Evolutionary conservation across 305 asterid species (phyloP).

Genomic region (Rubia peregrina): DNA sequence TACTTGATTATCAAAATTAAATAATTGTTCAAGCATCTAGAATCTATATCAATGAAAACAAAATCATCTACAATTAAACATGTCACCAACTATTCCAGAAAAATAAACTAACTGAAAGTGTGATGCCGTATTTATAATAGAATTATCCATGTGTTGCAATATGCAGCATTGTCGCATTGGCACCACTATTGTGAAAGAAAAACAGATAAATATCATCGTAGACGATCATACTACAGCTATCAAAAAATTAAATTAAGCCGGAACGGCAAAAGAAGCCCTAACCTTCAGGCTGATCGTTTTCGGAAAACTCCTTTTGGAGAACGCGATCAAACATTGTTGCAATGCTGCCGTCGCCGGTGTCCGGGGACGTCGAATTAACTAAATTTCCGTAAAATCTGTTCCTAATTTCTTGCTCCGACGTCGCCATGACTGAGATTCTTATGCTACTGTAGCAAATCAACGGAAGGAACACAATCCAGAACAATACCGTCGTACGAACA

Average conservation of each 20-base stretch:
- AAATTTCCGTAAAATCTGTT: constrained; percentile 78
- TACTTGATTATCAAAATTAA: neutral
- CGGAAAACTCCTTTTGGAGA: constrained; percentile 81
- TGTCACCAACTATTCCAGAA: neutral
- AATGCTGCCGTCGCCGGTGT: constrained; percentile 56
- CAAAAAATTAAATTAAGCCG: neutral
- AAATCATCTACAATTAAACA: neutral
- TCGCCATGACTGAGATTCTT: constrained; percentile 32
- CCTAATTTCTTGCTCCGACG: constrained; percentile 74
- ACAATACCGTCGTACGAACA: constrained; percentile 22
- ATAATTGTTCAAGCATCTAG: neutral
- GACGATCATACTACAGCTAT: neutral
- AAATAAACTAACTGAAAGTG: neutral
- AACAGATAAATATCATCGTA: no score
- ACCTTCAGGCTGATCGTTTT: constrained; percentile 87
- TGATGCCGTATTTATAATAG: neutral
- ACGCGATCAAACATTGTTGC: constrained; percentile 97
- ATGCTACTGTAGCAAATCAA: constrained; percentile 26
- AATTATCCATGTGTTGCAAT: neutral
- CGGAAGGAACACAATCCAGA: constrained; percentile 22
- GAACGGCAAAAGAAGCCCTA: neutral
- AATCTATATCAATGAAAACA: no score
- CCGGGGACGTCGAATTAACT: constrained; percentile 55
- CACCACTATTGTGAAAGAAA: no score
- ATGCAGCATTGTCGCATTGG: no score